Percentiles rank a stretch among this genome's conserved stretches.
Evolutionary conservation across 768 basidiomycete genomes (phyloP).

Genomic region (Lactifluus subvellereus): DNA sequence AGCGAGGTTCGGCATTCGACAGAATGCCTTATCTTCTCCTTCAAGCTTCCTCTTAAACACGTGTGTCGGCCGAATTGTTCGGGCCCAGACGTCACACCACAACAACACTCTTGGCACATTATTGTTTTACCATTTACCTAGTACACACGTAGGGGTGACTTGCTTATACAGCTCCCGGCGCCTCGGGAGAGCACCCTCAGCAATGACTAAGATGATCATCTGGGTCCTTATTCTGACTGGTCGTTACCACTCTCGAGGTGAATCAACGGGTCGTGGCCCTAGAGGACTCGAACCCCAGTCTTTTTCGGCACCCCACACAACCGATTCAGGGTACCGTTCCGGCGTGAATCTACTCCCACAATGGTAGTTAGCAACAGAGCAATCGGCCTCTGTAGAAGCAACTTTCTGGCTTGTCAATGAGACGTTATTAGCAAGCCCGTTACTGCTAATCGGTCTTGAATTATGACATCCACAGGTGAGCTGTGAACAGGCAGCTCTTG

Average conservation of each 20-base stretch:
- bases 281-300: conserved; percentile 19
- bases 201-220: neutral
- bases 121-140: too few species aligned
- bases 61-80: neutral
- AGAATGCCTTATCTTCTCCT: neutral
- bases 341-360: conserved; percentile 48
- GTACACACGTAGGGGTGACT: neutral
- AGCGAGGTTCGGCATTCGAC: neutral
- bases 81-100: neutral
- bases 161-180: neutral
- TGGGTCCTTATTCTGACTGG: conserved; percentile 2
- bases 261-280: conserved; percentile 22
- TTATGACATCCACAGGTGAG: conserved; percentile 29
- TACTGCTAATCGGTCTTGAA: neutral
- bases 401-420: neutral
- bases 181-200: neutral
- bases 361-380: conserved; percentile 38
- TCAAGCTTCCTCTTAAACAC: neutral
- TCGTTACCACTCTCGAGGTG: neutral
- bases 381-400: neutral
- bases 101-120: neutral
- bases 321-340: conserved; percentile 33
- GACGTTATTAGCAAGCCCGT: neutral
- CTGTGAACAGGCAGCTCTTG: conserved; percentile 41
- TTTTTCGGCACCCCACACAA: conserved; percentile 43